Base-by-base conservation (phyloP, 1,139 yeast species). In the Hansenula anomala region DNA sequence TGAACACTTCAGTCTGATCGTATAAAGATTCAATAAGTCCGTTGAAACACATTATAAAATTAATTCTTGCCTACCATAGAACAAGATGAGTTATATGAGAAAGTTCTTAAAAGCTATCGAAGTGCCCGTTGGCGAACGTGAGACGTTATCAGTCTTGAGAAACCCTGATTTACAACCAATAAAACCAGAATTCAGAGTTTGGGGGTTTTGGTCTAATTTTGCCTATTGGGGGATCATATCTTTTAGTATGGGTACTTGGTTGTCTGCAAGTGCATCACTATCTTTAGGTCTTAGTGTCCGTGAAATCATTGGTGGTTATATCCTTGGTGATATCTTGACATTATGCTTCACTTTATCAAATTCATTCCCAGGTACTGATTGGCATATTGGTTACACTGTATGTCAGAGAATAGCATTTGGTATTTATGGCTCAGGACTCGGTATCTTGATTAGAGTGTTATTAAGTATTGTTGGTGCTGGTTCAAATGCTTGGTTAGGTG, bases 401-500 rank as follows among this genome's bases (percentile, higher is more conserved):
- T 62, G 66, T 28, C 71, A 69, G 44, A 60, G 76, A 52, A 60
- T 69, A 33, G 63, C 67, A 2, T 71, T 70, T 47, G 77, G 77
- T 26, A 64, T 70, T 24, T 57, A 61, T 39, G 72, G 71, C 12
- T 67, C 69, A 7, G 59, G 59, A 24, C 50, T 69, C 17, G 71
- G 73, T 37, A 60, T 71, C 38, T 43, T 67, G 30, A 59, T 70
- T 33, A 61, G 75, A 52, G 61, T 66, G 30, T 45, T 68, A 39
- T 58, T 69, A 48, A 61, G 69, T 36, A 58, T 66, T 28, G 66
- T 69, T 22, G 65, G 67, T 57, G 69, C 64, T 44, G 73, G 66
- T 3, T 58, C 64, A 6, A 64, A 67, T 44, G 67, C 66, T 4
- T 67, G 68, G 63, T 43, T 66, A 38, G 73, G 73, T 37, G 71